phyloP scores from a whole-genome alignment of 768 basidiomycete species.

The Leucosporidium scottii region DNA sequence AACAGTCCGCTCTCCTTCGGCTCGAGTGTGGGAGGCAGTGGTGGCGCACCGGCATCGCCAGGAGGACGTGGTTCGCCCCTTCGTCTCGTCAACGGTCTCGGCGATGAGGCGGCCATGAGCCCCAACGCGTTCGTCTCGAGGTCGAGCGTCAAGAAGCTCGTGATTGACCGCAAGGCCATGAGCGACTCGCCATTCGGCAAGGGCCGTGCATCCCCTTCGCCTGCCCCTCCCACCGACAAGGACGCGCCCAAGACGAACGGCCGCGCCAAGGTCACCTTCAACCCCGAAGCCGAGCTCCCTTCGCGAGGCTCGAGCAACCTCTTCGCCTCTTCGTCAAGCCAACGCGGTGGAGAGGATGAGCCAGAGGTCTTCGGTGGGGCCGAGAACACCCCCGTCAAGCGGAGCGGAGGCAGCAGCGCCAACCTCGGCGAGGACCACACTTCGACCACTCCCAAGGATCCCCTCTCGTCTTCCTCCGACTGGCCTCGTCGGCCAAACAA shows the following conservation, averaged over 20 bases:
- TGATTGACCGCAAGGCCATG: constrained; percentile 31
- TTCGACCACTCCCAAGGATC: background rate
- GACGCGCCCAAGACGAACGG: constrained; percentile 10
- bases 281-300: constrained; percentile 25
- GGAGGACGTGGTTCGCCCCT: constrained; percentile 26
- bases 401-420: background rate
- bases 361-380: constrained; percentile 1
- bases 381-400: constrained; percentile 6
- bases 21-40: background rate
- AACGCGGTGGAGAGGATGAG: constrained; percentile 1
- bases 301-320: constrained; percentile 7
- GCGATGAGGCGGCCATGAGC: constrained; percentile 27
- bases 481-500: constrained; percentile 14
- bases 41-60: constrained; percentile 16
- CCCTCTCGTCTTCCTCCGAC: background rate
- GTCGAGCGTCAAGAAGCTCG: constrained; percentile 38
- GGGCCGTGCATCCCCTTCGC: background rate
- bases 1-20: constrained; percentile 9
- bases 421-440: constrained; percentile 18
- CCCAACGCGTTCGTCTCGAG: constrained; percentile 35
- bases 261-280: constrained; percentile 27
- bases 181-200: background rate
- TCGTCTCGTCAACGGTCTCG: constrained; percentile 24
- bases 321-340: background rate
- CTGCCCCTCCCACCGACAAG: background rate